Evolutionary conservation across 352 stramenopile species (phyloP), one percentile per base, ranked within the genome.

Genomic region (Pythium periplocum): DNA sequence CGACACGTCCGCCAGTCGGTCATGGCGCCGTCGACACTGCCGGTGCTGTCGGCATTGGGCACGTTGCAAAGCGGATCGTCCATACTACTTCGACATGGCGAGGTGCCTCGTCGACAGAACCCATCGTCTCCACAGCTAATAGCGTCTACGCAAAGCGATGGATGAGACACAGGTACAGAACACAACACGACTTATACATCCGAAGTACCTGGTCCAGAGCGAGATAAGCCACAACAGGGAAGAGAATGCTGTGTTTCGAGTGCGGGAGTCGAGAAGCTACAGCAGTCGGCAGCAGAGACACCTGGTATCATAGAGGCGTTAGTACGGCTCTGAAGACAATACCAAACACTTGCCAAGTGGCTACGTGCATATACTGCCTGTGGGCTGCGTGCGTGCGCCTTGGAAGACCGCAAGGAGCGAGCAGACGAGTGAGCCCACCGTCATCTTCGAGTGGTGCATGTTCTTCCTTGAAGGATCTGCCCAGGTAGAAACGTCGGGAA

Each of bases 41-140:
- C 35, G 12, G 35, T 32, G 2, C 7, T 10, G 45, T 55, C 50
- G n/a, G 45, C 60, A 40, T 59, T 37, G 10, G 61, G 53, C 32
- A 73, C 64, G 45, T 73, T 73, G 49, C 65, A 73, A 30, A 73
- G 57, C 48, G 65, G 65, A 31, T 73, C 65, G 48, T 73, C 65
- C 26, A 68, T 49, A 61, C 65, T 73, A 51, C 65, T 73, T 31
- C 44, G 55, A 47, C 65, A 73, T 9, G 50, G 57, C 7, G 61
- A 32, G 1, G 11, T 12, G 6, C 65, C 65, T 4, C 61, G 61
- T 26, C 61, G 58, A 42, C 65, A 73, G 43, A 64, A 37, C 6
- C 57, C 53, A 41, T 70, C 65, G 9, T 32, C 47, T 2, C 61
- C 53, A 36, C 65, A 73, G 46, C 58, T 53, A 31, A 73, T 40